These are phyloP conservation scores for Phytophthora ramorum DNA, from an alignment of 352 stramenopile species.

Conservation along the genomic window DNA sequence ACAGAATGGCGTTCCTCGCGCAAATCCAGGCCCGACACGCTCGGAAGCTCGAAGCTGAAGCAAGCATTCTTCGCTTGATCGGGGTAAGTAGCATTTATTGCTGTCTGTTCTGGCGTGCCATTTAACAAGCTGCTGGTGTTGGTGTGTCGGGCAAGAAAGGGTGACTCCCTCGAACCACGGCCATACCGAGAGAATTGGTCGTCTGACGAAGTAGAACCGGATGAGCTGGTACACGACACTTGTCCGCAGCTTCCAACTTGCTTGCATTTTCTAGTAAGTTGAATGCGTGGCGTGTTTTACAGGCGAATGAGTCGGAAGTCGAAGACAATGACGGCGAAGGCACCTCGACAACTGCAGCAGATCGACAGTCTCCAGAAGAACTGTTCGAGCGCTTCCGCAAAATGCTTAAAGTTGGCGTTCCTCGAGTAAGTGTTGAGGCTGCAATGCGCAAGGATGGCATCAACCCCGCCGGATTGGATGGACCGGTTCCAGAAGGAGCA, in stretches of 20 bases:
- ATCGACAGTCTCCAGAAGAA: slow-evolving; percentile 7
- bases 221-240: neutral
- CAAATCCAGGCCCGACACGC: slow-evolving; percentile 22
- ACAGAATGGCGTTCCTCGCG: slow-evolving; percentile 19
- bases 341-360: neutral
- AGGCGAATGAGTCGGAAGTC: neutral
- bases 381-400: slow-evolving; percentile 23
- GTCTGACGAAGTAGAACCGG: neutral
- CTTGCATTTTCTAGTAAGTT: neutral
- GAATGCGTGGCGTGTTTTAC: neutral
- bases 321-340: neutral
- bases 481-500: neutral
- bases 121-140: slow-evolving; percentile 7
- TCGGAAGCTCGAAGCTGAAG: slow-evolving; percentile 16
- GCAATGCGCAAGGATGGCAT: slow-evolving; percentile 35
- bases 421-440: slow-evolving; percentile 25
- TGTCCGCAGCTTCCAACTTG: neutral
- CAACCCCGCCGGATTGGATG: slow-evolving; percentile 22
- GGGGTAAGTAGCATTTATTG: slow-evolving; percentile 13
- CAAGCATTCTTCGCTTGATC: slow-evolving; percentile 29
- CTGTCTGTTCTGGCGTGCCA: neutral
- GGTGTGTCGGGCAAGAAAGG: slow-evolving; percentile 20
- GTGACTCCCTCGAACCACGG: slow-evolving; percentile 25
- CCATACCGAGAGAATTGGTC: neutral
- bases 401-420: slow-evolving; percentile 39